A percentile compares a stretch with the other conserved stretches of the same genome.
Conservation (phyloP, 2,329 filamentous ascomycete genomes). For the Keithomyces neogunnii region DNA sequence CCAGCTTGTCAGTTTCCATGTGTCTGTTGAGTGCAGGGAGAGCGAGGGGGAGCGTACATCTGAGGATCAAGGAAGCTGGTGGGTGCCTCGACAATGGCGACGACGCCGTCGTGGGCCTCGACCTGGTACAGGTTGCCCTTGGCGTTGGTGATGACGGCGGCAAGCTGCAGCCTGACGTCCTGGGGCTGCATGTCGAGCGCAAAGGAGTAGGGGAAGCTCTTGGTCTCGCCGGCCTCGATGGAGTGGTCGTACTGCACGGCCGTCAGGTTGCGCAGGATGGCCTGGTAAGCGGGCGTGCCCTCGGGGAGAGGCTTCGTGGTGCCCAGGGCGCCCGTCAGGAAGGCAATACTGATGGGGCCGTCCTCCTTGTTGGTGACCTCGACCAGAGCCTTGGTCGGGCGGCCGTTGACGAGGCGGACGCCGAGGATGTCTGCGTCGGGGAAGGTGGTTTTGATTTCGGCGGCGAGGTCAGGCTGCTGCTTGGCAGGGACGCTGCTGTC, state of each 20-base stretch:
- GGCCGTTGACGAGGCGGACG: conserved; percentile 90
- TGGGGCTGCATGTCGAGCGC: conserved; percentile 87
- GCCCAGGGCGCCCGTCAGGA: conserved; percentile 69
- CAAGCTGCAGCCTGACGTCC: conserved; percentile 71
- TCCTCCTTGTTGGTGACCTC: conserved; percentile 80
- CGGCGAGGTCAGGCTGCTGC: conserved; percentile 18
- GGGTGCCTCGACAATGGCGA: conserved; percentile 81
- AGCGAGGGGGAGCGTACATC: conserved; percentile 50
- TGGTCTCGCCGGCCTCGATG: conserved; percentile 67
- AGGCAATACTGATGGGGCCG: conserved; percentile 62
- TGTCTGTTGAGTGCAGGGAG: background rate
- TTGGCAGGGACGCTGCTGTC: background rate
- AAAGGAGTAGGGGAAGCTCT: conserved; percentile 75
- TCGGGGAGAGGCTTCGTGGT: conserved; percentile 43
- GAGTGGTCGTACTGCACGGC: conserved; percentile 63
- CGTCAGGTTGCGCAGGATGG: conserved; percentile 78
- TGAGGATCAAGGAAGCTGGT: conserved; percentile 91
- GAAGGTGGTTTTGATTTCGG: conserved; percentile 56
- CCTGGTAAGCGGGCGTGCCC: conserved; percentile 33
- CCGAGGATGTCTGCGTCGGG: conserved; percentile 77
- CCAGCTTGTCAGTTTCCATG: background rate
- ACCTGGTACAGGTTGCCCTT: conserved; percentile 67
- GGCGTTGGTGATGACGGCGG: conserved; percentile 61
- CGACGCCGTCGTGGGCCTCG: conserved; percentile 70
- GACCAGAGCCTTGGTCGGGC: conserved; percentile 72